Percentiles rank a stretch among this genome's conserved stretches.
Conservation (phyloP, 2,329 filamentous ascomycete species). For the Xylariaceae sp. region DNA sequence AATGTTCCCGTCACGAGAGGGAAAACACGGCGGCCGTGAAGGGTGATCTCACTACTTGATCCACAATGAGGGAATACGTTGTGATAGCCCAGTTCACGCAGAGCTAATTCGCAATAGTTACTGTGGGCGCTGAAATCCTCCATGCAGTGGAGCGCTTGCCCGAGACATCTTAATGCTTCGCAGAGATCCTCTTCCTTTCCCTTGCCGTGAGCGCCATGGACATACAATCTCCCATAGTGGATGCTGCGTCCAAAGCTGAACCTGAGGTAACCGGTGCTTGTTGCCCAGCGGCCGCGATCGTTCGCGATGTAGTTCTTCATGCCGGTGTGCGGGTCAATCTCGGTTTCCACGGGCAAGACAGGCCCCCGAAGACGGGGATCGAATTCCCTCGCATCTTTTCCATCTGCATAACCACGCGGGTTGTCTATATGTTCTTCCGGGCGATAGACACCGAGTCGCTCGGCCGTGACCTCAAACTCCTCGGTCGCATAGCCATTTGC, state of each 20-base stretch:
- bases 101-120: slow-evolving; percentile 75
- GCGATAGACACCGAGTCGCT: slow-evolving; percentile 74
- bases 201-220: slow-evolving; percentile 55
- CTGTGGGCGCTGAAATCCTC: slow-evolving; percentile 79
- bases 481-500: slow-evolving; percentile 80
- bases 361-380: slow-evolving; percentile 79
- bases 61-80: slow-evolving; percentile 74
- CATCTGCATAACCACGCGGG: slow-evolving; percentile 81
- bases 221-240: slow-evolving; percentile 73
- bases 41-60: slow-evolving; percentile 58
- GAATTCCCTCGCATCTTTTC: slow-evolving; percentile 75
- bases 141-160: slow-evolving; percentile 71
- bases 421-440: slow-evolving; percentile 74
- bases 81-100: slow-evolving; percentile 66
- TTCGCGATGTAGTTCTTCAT: slow-evolving; percentile 99
- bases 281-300: slow-evolving; percentile 81
- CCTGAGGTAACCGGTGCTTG: slow-evolving; percentile 78
- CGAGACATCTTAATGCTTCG: slow-evolving; percentile 72
- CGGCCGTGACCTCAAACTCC: slow-evolving; percentile 79
- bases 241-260: slow-evolving; percentile 71
- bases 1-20: slow-evolving; percentile 73
- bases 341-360: slow-evolving; percentile 65
- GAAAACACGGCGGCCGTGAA: slow-evolving; percentile 63
- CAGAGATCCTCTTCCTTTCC: slow-evolving; percentile 75
- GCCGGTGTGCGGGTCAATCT: slow-evolving; percentile 72